Base-by-base conservation (phyloP, 2,329 filamentous ascomycete genomes). In the Nigrospora osmanthi region DNA sequence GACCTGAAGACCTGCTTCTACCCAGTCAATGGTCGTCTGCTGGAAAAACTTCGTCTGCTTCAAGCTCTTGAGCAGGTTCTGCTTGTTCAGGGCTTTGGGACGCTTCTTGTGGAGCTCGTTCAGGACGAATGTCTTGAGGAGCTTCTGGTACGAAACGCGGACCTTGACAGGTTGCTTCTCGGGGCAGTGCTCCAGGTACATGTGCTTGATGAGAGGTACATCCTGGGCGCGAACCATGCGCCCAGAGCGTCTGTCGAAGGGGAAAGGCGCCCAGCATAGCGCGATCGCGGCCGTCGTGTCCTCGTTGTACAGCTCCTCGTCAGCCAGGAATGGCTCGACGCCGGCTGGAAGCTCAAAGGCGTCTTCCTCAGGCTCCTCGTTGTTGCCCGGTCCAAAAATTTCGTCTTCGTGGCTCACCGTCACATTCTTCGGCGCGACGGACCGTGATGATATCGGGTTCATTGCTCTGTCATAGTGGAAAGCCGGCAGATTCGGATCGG, bases 41-140 rank as follows among this genome's bases (percentile, higher is more conserved):
- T 98, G 94, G 76, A 98, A 98, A 71, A 98, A 98, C 61, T 98
- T 98, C 40, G 93, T 98, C 54, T 89, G 83, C 67, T 96, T 97
- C 53, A 98, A 68, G 10, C 89, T 94, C 56, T 81, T 82, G 62
- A 97, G 78, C 47, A 98, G 69, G 58, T 94, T 89, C 60, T 98
- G 93, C 62, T 91, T 95, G 70, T 90, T 95, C 54, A 95, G 84
- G 4, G 93, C 88, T 73, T 98, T 97, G 7, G 91, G 89, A 53
- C 86, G 88, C 68, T 90, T 94, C 71, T 91, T 94, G 67, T 98
- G 94, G 39, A 98, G 75, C 67, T 97, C 91, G 55, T 98, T 98
- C 52, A 98, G 76, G 15, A 98, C 93, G 55, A 83, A 98, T 4
- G 87, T 91, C 73, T 98, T 98, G 37, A 98, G 75, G 47, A 98